Evolutionary conservation across 352 stramenopile species (phyloP).

Genomic region (Phytophthora fragariae): DNA sequence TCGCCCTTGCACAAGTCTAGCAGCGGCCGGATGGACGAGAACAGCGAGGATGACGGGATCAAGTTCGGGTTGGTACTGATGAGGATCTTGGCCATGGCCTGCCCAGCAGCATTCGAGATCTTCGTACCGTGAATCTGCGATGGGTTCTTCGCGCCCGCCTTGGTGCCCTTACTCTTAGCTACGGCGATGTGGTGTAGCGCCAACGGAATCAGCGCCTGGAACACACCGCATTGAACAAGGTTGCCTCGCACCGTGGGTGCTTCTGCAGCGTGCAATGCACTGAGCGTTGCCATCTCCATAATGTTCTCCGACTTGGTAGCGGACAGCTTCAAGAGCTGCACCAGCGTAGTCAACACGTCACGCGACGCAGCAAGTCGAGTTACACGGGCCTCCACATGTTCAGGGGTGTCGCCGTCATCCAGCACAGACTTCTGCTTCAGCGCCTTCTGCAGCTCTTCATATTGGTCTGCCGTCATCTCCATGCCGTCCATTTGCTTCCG

Average conservation of each 20-base stretch:
- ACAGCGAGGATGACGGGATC: conserved; percentile 74
- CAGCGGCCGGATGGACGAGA: conserved; percentile 87
- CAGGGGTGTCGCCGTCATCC: conserved; percentile 88
- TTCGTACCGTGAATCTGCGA: conserved; percentile 79
- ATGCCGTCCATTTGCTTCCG: conserved; percentile 97
- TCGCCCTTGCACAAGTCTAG: conserved; percentile 96
- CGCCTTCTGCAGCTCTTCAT: conserved; percentile 97
- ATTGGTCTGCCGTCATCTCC: conserved; percentile 97
- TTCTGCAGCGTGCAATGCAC: conserved; percentile 75
- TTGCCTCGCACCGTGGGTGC: conserved; percentile 71
- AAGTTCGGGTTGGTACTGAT: conserved; percentile 97
- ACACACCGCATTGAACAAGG: conserved; percentile 81
- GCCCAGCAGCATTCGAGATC: conserved; percentile 88
- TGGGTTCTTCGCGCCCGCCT: conserved; percentile 40
- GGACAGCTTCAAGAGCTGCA: conserved; percentile 82
- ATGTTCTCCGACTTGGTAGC: conserved; percentile 82
- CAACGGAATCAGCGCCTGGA: conserved; percentile 77
- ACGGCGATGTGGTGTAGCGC: conserved; percentile 53
- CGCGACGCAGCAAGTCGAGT: conserved; percentile 53
- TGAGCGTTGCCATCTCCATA: conserved; percentile 77
- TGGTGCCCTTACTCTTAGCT: conserved; percentile 32
- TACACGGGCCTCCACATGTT: conserved; percentile 74
- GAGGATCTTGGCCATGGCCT: conserved; percentile 96
- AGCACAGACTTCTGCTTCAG: conserved; percentile 95
- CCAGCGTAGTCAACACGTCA: conserved; percentile 76